These are phyloP conservation scores for Rhizophora apiculata DNA, from an alignment of 345 rosid genomes.

Conservation along the genomic window DNA sequence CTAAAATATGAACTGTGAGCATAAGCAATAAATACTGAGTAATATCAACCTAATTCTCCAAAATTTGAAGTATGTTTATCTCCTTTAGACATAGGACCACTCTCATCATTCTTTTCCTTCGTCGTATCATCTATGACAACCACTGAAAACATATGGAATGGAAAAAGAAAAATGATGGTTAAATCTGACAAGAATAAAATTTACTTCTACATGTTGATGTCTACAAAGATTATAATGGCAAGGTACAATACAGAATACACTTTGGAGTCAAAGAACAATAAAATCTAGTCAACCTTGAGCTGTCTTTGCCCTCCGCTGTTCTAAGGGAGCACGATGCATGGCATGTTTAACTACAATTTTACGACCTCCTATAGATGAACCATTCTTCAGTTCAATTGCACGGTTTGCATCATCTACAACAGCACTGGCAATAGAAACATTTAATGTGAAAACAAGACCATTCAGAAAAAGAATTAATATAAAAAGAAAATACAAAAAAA, in stretches of 20 bases:
- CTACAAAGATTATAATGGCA: neutral
- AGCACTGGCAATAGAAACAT: constrained; percentile 48
- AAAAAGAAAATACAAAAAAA: neutral
- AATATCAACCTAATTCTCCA: constrained; percentile 28
- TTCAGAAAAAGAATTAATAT: neutral
- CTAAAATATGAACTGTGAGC: constrained; percentile 13
- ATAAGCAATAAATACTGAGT: neutral
- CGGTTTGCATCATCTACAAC: constrained; percentile 77
- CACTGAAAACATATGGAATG: neutral
- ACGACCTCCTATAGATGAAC: constrained; percentile 68
- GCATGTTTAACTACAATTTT: constrained; percentile 82
- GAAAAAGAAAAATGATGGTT: neutral
- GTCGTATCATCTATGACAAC: constrained; percentile 35
- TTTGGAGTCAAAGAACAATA: constrained; percentile 6
- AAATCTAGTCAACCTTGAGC: constrained; percentile 42
- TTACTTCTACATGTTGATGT: neutral
- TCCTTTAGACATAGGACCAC: constrained; percentile 24
- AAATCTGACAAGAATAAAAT: neutral
- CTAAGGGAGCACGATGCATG: constrained; percentile 64
- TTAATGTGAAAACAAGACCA: neutral
- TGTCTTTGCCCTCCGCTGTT: constrained; percentile 64
- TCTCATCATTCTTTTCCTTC: constrained; percentile 30
- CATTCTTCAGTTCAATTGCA: constrained; percentile 72
- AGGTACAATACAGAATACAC: neutral
- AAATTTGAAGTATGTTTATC: constrained; percentile 32